Base-by-base conservation (phyloP, 495 filamentous ascomycete genomes). In the Penicillium coffeae region DNA sequence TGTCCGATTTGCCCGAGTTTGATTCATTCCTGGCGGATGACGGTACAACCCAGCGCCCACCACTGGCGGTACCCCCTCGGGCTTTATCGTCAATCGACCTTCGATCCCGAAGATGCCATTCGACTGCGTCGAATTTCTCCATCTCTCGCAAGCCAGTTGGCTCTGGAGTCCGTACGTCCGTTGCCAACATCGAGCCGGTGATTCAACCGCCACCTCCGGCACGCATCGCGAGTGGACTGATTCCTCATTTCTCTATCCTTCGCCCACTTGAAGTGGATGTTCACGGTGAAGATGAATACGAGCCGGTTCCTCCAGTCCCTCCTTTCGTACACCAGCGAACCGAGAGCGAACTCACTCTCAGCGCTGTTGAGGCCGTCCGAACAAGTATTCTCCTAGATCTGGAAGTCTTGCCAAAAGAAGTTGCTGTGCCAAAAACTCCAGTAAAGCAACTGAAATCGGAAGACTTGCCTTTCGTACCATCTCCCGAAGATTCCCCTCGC, bases 1-100 rank as follows among this genome's bases (percentile, higher is more conserved):
- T 94, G 8, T 88, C 89, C 12, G 66, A 73, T 20, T 68, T 80
- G 33, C 75, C 75, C 22, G 58, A 59, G 8, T 80, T 80, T 47
- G 66, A 69, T 9, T 41, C 55, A 3, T 73, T 69, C 33, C 47
- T 56, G 8, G 14, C 67, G 2, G 56, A 63, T 7, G 59, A 62
- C 0, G 47, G 53, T 10, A 5, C 25, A 5, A 37, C 14, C 14
- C 54, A 52, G n/a, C 44, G 40, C 19, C 56, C 52, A 38, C 55
- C 51, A n/a, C 35, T 59, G 21, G 47, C 62, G 3, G 56, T 56
- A 5, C 70, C 69, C 8, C 58, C 62, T 9, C 65, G 55, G 21
- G 61, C 59, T 25, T 50, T 69, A 27, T 54, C 63, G 5, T 53
- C 56, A 1, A 54, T 51, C 12, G 58, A 58, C 8, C 40, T 52